A percentile compares a stretch with the other conserved stretches of the same genome.
phyloP scores from a whole-genome alignment of 345 rosid species.

The Corchorus olitorius region DNA sequence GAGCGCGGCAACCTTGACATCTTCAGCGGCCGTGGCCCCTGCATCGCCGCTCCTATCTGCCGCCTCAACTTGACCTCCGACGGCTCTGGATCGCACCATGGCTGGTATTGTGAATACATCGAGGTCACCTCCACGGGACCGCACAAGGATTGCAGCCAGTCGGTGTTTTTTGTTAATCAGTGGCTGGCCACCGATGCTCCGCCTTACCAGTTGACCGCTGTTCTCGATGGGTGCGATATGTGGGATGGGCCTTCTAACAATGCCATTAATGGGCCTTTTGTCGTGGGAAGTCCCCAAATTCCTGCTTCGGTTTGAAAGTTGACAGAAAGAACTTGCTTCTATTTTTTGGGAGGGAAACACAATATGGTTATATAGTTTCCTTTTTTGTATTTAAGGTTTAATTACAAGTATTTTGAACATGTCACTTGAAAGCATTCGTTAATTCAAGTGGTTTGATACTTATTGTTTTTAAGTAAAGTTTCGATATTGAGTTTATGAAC shows the following conservation, averaged over 20 bases:
- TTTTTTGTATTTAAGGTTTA: too few species aligned
- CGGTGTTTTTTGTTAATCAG: slow-evolving; percentile 37
- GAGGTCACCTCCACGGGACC: slow-evolving; percentile 48
- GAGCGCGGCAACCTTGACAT: slow-evolving; percentile 46
- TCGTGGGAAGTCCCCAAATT: neutral
- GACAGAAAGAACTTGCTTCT: neutral
- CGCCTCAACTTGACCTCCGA: slow-evolving; percentile 53
- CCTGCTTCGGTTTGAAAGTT: neutral
- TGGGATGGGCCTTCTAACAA: neutral
- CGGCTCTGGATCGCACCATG: slow-evolving; percentile 45
- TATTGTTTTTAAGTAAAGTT: too few species aligned
- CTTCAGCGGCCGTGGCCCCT: slow-evolving; percentile 44
- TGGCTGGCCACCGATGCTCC: slow-evolving; percentile 43
- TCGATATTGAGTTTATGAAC: too few species aligned
- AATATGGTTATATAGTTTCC: too few species aligned
- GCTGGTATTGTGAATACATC: slow-evolving; percentile 55
- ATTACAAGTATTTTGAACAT: too few species aligned
- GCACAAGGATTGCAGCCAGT: slow-evolving; percentile 34
- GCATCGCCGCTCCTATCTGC: slow-evolving; percentile 43
- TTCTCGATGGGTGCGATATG: slow-evolving; percentile 38
- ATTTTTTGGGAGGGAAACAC: neutral
- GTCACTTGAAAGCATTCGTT: too few species aligned
- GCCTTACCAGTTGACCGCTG: slow-evolving; percentile 35
- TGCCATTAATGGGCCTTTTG: neutral
- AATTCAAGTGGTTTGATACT: too few species aligned